Percentiles rank a stretch among this genome's conserved stretches.
phyloP scores from a whole-genome alignment of 805 yeast species.

The Debaryomyces hansenii region DNA sequence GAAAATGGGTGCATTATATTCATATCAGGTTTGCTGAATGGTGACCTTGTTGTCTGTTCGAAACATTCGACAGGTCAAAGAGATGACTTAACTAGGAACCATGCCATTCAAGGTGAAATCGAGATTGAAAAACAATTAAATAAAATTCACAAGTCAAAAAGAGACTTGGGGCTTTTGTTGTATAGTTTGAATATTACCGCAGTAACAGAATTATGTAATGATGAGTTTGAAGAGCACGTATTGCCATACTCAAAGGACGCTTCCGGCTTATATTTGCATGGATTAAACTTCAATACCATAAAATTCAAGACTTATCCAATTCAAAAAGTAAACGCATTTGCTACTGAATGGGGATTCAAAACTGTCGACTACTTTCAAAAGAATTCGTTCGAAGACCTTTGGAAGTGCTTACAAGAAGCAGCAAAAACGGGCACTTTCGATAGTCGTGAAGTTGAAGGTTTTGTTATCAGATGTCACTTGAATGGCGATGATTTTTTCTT shows the following conservation, averaged over 20 bases:
- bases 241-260: slow-evolving; percentile 63
- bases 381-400: slow-evolving; percentile 40
- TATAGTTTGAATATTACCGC: slow-evolving; percentile 66
- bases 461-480: slow-evolving; percentile 72
- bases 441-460: slow-evolving; percentile 83
- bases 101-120: slow-evolving; percentile 70
- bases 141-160: slow-evolving; percentile 33
- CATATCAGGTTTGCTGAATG: slow-evolving; percentile 73
- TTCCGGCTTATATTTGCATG: slow-evolving; percentile 89
- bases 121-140: slow-evolving; percentile 57
- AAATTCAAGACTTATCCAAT: slow-evolving; percentile 66
- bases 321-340: slow-evolving; percentile 59
- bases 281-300: slow-evolving; percentile 70
- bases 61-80: slow-evolving; percentile 83
- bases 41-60: slow-evolving; percentile 81
- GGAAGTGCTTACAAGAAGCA: slow-evolving; percentile 53
- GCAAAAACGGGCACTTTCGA: slow-evolving; percentile 70
- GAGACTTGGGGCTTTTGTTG: slow-evolving; percentile 57
- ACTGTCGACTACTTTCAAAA: slow-evolving; percentile 49
- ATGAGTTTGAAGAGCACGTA: slow-evolving; percentile 90
- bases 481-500: slow-evolving; percentile 61
- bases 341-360: slow-evolving; percentile 67
- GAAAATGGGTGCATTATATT: slow-evolving; percentile 94
- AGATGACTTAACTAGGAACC: slow-evolving; percentile 56
- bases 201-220: slow-evolving; percentile 92